Base-by-base conservation (phyloP, 1,284 basidiomycete species). In the Cryptococcus floricola region DNA sequence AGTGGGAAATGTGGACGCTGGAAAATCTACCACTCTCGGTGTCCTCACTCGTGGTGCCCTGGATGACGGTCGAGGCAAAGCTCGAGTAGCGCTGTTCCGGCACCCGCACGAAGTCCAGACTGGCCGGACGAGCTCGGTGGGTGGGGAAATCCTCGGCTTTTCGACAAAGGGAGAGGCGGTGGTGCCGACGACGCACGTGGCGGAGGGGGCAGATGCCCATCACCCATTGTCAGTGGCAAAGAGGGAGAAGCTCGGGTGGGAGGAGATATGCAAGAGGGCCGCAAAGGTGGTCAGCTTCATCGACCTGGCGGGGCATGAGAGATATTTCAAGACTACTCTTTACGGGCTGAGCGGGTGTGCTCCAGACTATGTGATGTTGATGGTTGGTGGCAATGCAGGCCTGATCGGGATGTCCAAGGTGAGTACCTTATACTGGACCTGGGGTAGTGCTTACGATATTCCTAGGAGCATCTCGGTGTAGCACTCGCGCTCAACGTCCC, bases 51-150 rank as follows among this genome's bases (percentile, higher is more conserved):
- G 77, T 85, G 92, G 94, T 44, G 84, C 85, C 2, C 80, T 98
- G 55, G 95, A 99, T 68, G 95, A 99, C 74, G 96, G 95, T 12
- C 81, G 96, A 73, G 95, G 95, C 1, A 86, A 87, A 57, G 69
- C 69, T 39, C 57, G 65, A 50, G 88, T 98, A 8, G 87, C 88
- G 3, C 80, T 98, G 7, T 98, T 98, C 78, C 81, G 95, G 47
- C 96, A 99, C 77, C 97, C 98, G 74, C 95, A 98, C 70, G 95
- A 99, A 76, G 81, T 98, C 60, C 95, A 98, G 79, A 92, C 89
- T 10, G 95, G 96, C 2, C 80, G 96, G 53, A 98, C 95, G 0
- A 92, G 89, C 31, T 91, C 88, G 58, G 91, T 98, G 37, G 95
- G 96, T 44, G 91, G 96, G 86, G 94, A 98, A 82, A 91, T 62